Evolutionary conservation across 352 stramenopile genomes (phyloP), one percentile per base, ranked within the genome.

Genomic region (Globisporangium takayamanum): DNA sequence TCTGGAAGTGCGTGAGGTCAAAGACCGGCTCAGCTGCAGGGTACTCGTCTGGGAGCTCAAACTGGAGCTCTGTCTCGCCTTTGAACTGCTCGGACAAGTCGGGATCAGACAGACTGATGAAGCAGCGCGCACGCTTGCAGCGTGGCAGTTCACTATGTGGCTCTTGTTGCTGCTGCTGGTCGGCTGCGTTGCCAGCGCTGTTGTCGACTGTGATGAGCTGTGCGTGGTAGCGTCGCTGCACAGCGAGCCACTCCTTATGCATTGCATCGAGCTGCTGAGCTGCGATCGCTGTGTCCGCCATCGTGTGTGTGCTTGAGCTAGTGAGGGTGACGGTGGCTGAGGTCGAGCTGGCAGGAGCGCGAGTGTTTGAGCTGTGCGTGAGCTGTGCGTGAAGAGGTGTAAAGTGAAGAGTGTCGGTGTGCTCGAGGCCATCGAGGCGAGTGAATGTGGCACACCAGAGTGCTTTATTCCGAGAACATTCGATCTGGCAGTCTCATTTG

Each of bases 151-250:
- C 11, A 1, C 6, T 14, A 12, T 14, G 6, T 15, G 10, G 44
- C 10, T 49, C 15, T 18, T 18, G 15, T 3, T 30, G 30, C 15
- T 54, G 25, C 6, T 47, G 50, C n/a, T 36, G 30, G 2, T 44
- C 28, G 28, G 28, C 28, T 33, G 28, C 28, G 10, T 60, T 50
- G 45, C 61, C 72, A 26, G 20, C 57, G 6, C 45, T 48, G 18
- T 54, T 30, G 36, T 74, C 57, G 30, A 66, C 42, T 2, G 28
- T 36, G 22, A 69, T 46, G 22, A 71, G 55, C 37, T 79, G 62
- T 33, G 78, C 59, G 49, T 89, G 69, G 63, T 92, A 89, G 48
- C 78, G 78, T 4, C 80, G 74, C 66, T 88, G 67, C 15, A 92
- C 60, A 18, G 76, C 74, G 65, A 87, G 72, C 66, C 80, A 86